These are phyloP conservation scores for Colletotrichum abscissum DNA, from an alignment of 2,329 filamentous ascomycete genomes.

Conservation along the genomic window DNA sequence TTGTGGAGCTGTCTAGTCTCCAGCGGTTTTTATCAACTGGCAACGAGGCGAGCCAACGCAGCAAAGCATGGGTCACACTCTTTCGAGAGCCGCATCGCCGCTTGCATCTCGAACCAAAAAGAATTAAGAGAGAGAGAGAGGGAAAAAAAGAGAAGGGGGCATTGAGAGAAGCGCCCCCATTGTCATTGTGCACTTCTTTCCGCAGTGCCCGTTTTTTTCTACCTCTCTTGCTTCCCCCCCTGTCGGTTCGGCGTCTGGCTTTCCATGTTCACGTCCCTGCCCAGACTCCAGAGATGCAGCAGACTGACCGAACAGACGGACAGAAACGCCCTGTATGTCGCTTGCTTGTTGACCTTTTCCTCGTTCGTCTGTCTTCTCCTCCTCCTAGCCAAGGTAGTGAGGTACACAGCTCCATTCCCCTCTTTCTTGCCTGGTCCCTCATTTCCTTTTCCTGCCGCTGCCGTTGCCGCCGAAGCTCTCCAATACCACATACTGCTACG, in stretches of 20 bases:
- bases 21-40: slow-evolving; percentile 79
- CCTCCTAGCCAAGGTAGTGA: slow-evolving; percentile 45
- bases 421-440: slow-evolving; percentile 39
- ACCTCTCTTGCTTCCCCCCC: background rate
- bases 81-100: slow-evolving; percentile 72
- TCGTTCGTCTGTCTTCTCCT: background rate
- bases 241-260: slow-evolving; percentile 7
- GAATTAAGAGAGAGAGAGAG: background rate
- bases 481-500: slow-evolving; percentile 25
- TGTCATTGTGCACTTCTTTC: slow-evolving; percentile 18
- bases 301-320: background rate
- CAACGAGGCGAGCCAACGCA: slow-evolving; percentile 89
- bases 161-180: slow-evolving; percentile 15
- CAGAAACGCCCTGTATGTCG: slow-evolving; percentile 6
- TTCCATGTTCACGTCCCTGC: slow-evolving; percentile 12
- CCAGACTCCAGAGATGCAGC: background rate
- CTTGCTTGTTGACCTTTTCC: slow-evolving; percentile 8
- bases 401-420: slow-evolving; percentile 40
- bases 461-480: slow-evolving; percentile 30
- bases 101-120: slow-evolving; percentile 61
- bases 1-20: slow-evolving; percentile 73
- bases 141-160: background rate
- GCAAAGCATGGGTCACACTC: slow-evolving; percentile 79
- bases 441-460: slow-evolving; percentile 46
- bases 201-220: slow-evolving; percentile 30